Evolutionary conservation across 371 early-diverging fungal genomes (phyloP).

Genomic region (Syncephalastrum contaminatum): DNA sequence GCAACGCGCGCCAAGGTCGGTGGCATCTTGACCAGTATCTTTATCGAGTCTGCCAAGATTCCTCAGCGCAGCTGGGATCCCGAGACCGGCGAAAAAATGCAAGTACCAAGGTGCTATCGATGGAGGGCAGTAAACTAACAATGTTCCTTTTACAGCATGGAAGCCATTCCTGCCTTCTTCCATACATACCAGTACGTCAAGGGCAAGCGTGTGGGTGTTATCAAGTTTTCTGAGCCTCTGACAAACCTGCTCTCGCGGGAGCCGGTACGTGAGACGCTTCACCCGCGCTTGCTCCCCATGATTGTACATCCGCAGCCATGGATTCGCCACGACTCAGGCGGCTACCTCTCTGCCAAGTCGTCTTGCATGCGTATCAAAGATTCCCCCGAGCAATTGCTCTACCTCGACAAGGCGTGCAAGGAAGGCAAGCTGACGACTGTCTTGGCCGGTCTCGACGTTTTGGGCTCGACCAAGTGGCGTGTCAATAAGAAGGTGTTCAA

Average conservation of each 20-base stretch:
- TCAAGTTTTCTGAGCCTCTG: slow-evolving; percentile 69
- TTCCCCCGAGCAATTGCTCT: slow-evolving; percentile 73
- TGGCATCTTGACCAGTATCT: slow-evolving; percentile 65
- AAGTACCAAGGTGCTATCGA: slow-evolving; percentile 13
- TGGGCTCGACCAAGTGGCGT: slow-evolving; percentile 90
- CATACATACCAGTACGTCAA: slow-evolving; percentile 67
- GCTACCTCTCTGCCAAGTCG: slow-evolving; percentile 78
- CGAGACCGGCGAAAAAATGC: slow-evolving; percentile 52
- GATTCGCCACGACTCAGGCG: slow-evolving; percentile 88
- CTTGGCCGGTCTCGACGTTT: slow-evolving; percentile 82
- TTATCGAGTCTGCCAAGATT: slow-evolving; percentile 77
- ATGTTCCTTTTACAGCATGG: slow-evolving; percentile 22
- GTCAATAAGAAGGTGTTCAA: slow-evolving; percentile 84
- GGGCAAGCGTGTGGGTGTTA: slow-evolving; percentile 75
- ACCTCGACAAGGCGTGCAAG: slow-evolving; percentile 81
- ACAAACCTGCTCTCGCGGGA: slow-evolving; percentile 69
- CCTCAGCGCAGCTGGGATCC: slow-evolving; percentile 60
- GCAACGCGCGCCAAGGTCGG: slow-evolving; percentile 65
- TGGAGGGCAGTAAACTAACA: neutral
- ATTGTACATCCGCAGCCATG: slow-evolving; percentile 93
- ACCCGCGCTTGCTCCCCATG: slow-evolving; percentile 92
- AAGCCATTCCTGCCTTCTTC: slow-evolving; percentile 80
- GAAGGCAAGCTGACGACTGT: slow-evolving; percentile 67
- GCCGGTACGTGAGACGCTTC: slow-evolving; percentile 62
- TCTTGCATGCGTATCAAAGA: slow-evolving; percentile 79